Percentiles rank a stretch among this genome's conserved stretches.
Conservation (phyloP, 1,139 yeast genomes). For the Suhomyces kunorum region DNA sequence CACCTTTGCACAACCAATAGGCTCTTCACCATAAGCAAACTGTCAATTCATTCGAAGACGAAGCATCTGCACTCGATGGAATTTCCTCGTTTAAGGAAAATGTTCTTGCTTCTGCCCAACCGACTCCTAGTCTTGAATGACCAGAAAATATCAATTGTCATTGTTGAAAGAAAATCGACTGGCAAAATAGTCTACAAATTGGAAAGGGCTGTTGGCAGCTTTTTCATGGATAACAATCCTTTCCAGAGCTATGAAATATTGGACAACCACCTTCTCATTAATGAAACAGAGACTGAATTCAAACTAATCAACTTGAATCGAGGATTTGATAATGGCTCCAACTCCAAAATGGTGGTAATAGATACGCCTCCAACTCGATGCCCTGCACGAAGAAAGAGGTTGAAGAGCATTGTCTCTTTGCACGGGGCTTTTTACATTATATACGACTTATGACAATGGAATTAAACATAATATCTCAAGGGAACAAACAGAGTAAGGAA, state of each 20-base stretch:
- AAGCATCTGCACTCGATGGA: neutral
- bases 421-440: constrained; percentile 2
- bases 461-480: neutral
- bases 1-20: constrained; percentile 4
- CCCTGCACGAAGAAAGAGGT: constrained; percentile 6
- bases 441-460: constrained; percentile 4
- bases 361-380: constrained; percentile 4
- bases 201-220: constrained; percentile 27
- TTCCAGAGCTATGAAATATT: constrained; percentile 7
- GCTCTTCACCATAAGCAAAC: constrained; percentile 2
- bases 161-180: neutral
- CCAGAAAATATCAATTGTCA: constrained; percentile 6
- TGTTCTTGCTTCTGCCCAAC: constrained; percentile 4
- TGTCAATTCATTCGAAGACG: neutral
- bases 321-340: constrained; percentile 1
- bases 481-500: too few species aligned
- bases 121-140: constrained; percentile 5
- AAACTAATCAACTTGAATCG: constrained; percentile 10
- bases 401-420: constrained; percentile 2
- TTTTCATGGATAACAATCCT: constrained; percentile 22
- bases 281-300: constrained; percentile 10
- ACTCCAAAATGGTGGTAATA: constrained; percentile 1
- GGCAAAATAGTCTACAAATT: constrained; percentile 3
- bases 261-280: constrained; percentile 10
- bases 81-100: constrained; percentile 2